These are phyloP conservation scores for Microcyclosporella mali DNA, from an alignment of 2,329 filamentous ascomycete species.

Conservation along the genomic window DNA sequence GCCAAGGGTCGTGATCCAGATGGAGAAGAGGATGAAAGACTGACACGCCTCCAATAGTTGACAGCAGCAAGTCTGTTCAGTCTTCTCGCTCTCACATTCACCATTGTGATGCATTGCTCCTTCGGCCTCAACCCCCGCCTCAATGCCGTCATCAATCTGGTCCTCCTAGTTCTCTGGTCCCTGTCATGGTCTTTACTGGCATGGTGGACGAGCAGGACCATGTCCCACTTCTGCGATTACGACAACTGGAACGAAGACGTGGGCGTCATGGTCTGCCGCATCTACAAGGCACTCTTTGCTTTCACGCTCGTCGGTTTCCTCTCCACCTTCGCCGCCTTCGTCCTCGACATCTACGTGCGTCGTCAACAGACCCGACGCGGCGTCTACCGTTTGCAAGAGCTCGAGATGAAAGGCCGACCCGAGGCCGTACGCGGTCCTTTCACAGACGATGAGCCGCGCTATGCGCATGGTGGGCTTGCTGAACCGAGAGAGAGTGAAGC, in stretches of 20 bases:
- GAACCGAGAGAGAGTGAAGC: constrained; percentile 24
- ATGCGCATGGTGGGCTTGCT: constrained; percentile 12
- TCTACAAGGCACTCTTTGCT: constrained; percentile 56
- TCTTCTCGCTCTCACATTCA: constrained; percentile 43
- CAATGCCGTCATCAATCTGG: constrained; percentile 45
- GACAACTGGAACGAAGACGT: constrained; percentile 49
- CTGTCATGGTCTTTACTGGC: constrained; percentile 47
- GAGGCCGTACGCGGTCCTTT: constrained; percentile 24
- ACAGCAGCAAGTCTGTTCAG: constrained; percentile 48
- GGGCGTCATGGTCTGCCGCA: constrained; percentile 51
- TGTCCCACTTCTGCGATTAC: constrained; percentile 40
- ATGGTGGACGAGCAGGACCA: constrained; percentile 50
- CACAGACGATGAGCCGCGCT: constrained; percentile 13
- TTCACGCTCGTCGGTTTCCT: constrained; percentile 47
- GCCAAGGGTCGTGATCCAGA: constrained; percentile 14
- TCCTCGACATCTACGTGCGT: constrained; percentile 47
- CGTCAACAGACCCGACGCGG: constrained; percentile 41
- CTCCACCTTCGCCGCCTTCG: constrained; percentile 42
- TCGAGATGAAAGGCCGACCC: constrained; percentile 27
- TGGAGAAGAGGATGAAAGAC: constrained; percentile 1
- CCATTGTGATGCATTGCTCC: constrained; percentile 47
- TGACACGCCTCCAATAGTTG: constrained; percentile 37
- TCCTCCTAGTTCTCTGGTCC: constrained; percentile 47
- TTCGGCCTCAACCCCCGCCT: constrained; percentile 48
- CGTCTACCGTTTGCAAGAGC: constrained; percentile 44